These are phyloP conservation scores for Elaphomyces granulatus DNA, from an alignment of 495 filamentous ascomycete species.

Conservation along the genomic window DNA sequence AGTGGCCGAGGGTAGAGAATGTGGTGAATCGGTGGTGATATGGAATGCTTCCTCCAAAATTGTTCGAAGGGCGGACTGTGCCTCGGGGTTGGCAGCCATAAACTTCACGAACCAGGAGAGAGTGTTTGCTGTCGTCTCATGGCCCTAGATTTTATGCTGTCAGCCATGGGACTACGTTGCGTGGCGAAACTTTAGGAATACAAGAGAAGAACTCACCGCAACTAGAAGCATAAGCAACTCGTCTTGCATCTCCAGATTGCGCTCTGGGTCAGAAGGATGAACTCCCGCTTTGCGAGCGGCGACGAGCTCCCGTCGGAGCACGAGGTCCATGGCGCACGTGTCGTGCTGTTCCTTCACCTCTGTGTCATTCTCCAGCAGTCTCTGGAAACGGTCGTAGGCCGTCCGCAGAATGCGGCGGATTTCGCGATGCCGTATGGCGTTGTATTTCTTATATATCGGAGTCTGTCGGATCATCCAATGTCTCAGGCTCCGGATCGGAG, in stretches of 20 bases:
- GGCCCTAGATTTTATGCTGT: constrained; percentile 3
- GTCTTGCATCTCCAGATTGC: not conserved
- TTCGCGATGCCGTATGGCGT: too few species aligned
- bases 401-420: constrained; percentile 1
- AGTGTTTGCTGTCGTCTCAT: constrained; percentile 9
- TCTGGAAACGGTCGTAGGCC: constrained; percentile 11
- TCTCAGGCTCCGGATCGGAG: constrained; percentile 6
- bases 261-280: constrained; percentile 6
- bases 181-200: not conserved
- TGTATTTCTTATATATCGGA: too few species aligned
- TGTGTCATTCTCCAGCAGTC: constrained; percentile 6
- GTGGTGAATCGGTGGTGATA: not conserved
- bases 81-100: constrained; percentile 14
- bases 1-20: constrained; percentile 10
- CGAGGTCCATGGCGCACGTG: constrained; percentile 20
- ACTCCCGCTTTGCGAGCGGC: constrained; percentile 18
- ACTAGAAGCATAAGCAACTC: not conserved
- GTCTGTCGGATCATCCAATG: constrained; percentile 5
- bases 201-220: not conserved
- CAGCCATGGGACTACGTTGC: not conserved
- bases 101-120: constrained; percentile 22
- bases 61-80: constrained; percentile 16
- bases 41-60: constrained; percentile 12
- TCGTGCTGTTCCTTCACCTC: constrained; percentile 4
- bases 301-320: constrained; percentile 21